These are phyloP conservation scores for Psidium friedrichsthalianum DNA, from an alignment of 345 rosid genomes.

Conservation along the genomic window DNA sequence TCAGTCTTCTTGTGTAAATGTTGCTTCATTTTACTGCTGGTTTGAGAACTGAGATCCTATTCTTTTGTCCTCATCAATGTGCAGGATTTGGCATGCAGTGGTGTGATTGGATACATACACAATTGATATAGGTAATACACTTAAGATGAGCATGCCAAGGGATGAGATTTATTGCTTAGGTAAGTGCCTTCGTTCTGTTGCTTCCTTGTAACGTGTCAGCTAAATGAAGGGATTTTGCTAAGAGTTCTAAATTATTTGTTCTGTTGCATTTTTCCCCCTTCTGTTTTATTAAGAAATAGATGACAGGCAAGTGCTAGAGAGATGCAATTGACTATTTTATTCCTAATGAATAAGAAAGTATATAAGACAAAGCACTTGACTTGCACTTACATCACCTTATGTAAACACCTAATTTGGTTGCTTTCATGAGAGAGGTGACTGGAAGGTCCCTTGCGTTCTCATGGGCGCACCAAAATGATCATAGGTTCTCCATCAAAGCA, in stretches of 20 bases:
- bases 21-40: not conserved
- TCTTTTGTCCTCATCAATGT: not conserved
- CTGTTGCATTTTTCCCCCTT: not conserved
- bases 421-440: not conserved
- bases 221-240: not conserved
- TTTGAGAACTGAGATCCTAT: not conserved
- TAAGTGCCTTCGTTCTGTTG: not conserved
- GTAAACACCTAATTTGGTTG: not conserved
- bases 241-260: not conserved
- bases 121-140: not conserved
- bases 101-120: not conserved
- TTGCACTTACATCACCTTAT: not conserved
- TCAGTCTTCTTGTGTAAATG: not conserved
- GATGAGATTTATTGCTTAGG: not conserved
- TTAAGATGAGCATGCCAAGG: not conserved
- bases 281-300: not conserved
- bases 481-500: not conserved
- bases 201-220: not conserved
- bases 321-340: not conserved
- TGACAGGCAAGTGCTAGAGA: not conserved
- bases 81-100: not conserved
- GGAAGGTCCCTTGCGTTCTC: not conserved
- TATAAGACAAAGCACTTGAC: not conserved
- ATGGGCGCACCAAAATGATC: not conserved
- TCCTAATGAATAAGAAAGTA: not conserved